Evolutionary conservation across 805 yeast genomes (phyloP).

Genomic region (Monosporozyma servazzii): DNA sequence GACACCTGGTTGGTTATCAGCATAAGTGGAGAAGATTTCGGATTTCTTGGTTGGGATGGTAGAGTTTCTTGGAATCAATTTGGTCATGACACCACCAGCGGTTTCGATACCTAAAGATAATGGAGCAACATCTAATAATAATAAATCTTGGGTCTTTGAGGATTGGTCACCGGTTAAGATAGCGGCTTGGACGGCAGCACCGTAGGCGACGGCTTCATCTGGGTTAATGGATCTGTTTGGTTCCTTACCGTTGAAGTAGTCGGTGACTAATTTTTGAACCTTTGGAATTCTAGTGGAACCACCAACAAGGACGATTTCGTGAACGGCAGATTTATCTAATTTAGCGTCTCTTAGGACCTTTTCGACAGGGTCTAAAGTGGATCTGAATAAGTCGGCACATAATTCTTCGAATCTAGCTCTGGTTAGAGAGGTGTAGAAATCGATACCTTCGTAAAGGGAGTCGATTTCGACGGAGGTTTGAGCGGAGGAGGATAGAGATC

Average conservation of each 20-base stretch:
- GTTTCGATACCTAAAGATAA: slow-evolving; percentile 98
- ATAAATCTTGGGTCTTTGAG: slow-evolving; percentile 93
- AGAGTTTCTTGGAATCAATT: slow-evolving; percentile 96
- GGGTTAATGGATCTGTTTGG: slow-evolving; percentile 98
- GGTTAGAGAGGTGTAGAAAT: slow-evolving; percentile 94
- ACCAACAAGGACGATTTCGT: slow-evolving; percentile 95
- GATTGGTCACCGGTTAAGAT: slow-evolving; percentile 95
- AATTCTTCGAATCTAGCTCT: slow-evolving; percentile 99
- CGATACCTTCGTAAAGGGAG: slow-evolving; percentile 92
- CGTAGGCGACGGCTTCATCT: slow-evolving; percentile 98
- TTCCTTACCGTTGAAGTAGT: slow-evolving; percentile 97
- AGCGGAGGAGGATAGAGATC: slow-evolving; percentile 94
- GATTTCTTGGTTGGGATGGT: slow-evolving; percentile 98
- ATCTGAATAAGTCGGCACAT: slow-evolving; percentile 92
- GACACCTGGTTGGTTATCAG: slow-evolving; percentile 99
- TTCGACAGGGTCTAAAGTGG: slow-evolving; percentile 93
- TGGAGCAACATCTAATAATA: slow-evolving; percentile 97
- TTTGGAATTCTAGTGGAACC: slow-evolving; percentile 99
- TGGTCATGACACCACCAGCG: slow-evolving; percentile 99
- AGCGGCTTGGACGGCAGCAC: slow-evolving; percentile 99
- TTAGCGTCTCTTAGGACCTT: slow-evolving; percentile 91
- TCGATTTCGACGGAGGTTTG: slow-evolving; percentile 96
- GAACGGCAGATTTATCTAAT: slow-evolving; percentile 82
- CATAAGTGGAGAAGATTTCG: slow-evolving; percentile 94
- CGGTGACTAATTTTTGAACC: slow-evolving; percentile 93